Conservation (phyloP, 179 eudicot species). For the Beta lomatogona region DNA sequence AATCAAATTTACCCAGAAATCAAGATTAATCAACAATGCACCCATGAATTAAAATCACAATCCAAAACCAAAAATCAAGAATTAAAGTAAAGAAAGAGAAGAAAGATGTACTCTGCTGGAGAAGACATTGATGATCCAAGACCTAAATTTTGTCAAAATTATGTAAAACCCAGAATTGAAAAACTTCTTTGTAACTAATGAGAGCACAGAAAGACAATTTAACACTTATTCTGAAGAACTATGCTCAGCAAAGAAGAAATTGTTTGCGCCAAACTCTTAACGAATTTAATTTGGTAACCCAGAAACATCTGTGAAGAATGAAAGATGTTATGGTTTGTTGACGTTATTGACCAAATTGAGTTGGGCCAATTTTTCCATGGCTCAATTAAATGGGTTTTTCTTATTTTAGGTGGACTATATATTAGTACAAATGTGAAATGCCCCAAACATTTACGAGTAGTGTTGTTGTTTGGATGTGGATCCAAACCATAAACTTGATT, state of each 20-base stretch:
- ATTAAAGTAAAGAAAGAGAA: slow-evolving; percentile 11
- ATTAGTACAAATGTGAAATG: too few species aligned
- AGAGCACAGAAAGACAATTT: neutral
- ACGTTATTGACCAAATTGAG: neutral
- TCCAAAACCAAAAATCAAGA: neutral
- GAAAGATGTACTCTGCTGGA: slow-evolving; percentile 56
- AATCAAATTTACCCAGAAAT: slow-evolving; percentile 1
- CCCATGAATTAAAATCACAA: neutral
- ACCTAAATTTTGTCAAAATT: slow-evolving; percentile 13
- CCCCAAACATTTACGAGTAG: too few species aligned
- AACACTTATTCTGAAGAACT: neutral
- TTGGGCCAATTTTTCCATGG: neutral
- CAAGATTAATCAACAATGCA: neutral
- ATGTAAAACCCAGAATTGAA: neutral
- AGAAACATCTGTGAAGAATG: neutral
- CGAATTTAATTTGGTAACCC: neutral
- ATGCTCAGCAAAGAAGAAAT: neutral
- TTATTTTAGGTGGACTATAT: neutral
- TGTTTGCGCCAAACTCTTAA: neutral
- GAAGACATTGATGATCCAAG: slow-evolving; percentile 56
- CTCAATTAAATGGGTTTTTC: neutral
- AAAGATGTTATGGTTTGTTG: neutral
- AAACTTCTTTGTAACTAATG: neutral
- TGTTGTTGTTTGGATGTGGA: too few species aligned
- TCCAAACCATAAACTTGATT: too few species aligned